Percentiles rank a stretch among this genome's conserved stretches.
Evolutionary conservation across 2,329 filamentous ascomycete genomes (phyloP).

Genomic region (Coniochaeta sp.): DNA sequence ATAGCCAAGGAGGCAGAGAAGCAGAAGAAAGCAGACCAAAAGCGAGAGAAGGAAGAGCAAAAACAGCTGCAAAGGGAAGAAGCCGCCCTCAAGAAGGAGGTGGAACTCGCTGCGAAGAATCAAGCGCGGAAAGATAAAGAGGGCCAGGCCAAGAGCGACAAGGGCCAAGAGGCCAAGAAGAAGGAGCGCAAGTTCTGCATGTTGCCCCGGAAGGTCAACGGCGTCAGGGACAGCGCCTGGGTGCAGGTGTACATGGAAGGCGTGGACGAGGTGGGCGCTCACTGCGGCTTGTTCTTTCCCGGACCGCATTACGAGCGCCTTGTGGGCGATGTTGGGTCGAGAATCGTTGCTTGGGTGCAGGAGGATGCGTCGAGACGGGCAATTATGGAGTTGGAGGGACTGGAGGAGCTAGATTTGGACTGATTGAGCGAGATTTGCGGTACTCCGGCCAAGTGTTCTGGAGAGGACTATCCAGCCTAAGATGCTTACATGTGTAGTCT

Average conservation of each 20-base stretch:
- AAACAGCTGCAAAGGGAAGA: constrained; percentile 18
- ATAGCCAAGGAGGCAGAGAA: constrained; percentile 29
- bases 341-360: constrained; percentile 62
- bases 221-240: constrained; percentile 64
- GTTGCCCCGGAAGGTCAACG: constrained; percentile 49
- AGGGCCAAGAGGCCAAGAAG: constrained; percentile 12
- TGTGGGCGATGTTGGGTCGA: constrained; percentile 65
- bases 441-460: not conserved
- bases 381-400: constrained; percentile 19
- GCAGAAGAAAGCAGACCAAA: constrained; percentile 17
- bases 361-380: constrained; percentile 46
- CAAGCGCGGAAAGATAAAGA: constrained; percentile 20
- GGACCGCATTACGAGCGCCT: constrained; percentile 66
- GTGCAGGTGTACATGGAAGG: constrained; percentile 71
- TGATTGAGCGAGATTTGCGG: not conserved
- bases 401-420: not conserved
- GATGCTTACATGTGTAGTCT: not conserved
- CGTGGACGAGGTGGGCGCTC: constrained; percentile 78
- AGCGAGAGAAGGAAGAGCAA: constrained; percentile 13
- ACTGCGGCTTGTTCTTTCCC: constrained; percentile 72
- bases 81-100: constrained; percentile 21
- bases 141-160: constrained; percentile 4
- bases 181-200: constrained; percentile 75
- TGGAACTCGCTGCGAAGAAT: constrained; percentile 12
- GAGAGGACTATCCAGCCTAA: not conserved